Evolutionary conservation across 345 rosid species (phyloP).

Genomic region (Citrus cavaleriei): DNA sequence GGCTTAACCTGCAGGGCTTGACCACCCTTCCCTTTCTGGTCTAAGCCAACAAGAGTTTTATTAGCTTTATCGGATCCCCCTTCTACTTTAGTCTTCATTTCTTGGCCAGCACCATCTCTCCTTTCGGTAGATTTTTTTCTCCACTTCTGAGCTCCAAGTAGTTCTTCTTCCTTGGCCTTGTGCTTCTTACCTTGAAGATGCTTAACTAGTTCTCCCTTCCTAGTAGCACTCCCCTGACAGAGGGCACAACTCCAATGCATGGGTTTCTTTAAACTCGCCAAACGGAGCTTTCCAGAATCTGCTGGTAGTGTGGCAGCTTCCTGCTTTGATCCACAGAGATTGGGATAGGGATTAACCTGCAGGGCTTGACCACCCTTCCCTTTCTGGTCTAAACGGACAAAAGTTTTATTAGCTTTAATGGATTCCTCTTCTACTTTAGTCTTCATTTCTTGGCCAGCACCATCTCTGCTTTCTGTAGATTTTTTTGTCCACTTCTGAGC

Average conservation of each 20-base stretch:
- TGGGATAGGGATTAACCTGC: too few relatives aligned
- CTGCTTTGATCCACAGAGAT: too few relatives aligned
- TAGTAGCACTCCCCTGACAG: slow-evolving; percentile 15
- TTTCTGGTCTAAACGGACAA: too few relatives aligned
- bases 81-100: too few relatives aligned
- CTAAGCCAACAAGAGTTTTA: neutral
- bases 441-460: neutral
- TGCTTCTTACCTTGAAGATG: neutral
- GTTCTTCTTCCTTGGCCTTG: neutral
- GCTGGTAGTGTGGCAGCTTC: slow-evolving; percentile 6
- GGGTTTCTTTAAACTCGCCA: slow-evolving; percentile 20
- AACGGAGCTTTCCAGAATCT: slow-evolving; percentile 4
- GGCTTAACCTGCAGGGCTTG: too few relatives aligned
- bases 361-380: too few relatives aligned
- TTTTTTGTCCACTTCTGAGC: neutral
- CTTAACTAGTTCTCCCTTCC: slow-evolving; percentile 29
- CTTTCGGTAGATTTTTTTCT: neutral
- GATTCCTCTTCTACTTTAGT: too few relatives aligned
- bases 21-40: neutral
- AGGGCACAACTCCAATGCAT: slow-evolving; percentile 48
- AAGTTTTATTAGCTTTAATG: too few relatives aligned
- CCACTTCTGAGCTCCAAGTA: neutral
- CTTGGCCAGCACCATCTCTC: neutral
- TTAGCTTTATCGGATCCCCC: neutral
- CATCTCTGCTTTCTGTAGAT: slow-evolving; percentile 25